Base-by-base conservation (phyloP, 2,329 filamentous ascomycete genomes). In the Xylariales sp. region DNA sequence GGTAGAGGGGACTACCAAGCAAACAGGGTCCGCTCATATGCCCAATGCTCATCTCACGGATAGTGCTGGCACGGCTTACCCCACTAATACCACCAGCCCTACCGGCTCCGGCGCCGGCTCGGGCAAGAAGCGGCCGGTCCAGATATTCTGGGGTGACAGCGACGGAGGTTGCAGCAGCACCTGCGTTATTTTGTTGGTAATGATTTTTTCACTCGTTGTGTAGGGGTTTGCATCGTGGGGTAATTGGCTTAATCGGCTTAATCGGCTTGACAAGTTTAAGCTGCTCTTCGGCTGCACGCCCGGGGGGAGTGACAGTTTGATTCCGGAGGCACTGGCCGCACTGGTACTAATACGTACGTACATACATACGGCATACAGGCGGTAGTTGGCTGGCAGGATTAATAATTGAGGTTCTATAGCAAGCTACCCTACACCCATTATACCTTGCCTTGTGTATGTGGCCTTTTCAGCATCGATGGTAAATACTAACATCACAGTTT, bases 131-230 rank as follows among this genome's bases (percentile, higher is more conserved):
- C 62, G 63, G 10, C 45, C 57, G 8, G 48, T 56, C 41, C 49
- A 43, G 32, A 12, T 66, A 8, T 45, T 43, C 43, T 69, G 67
- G 69, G 56, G 62, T n/a, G 56, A 62, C 18, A 50, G 48, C 23
- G 53, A 67, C 16, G 65, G 64, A 34, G 55, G 46, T 6, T 54
- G 54, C 30, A 64, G 56, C 52, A 49, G 32, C 28, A 69, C 54
- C 18, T 75, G 73, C 55, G 65, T 69, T 32, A 62, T 74, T 45
- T 69, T 74, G 72, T 46, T 74, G 39, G 64, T 72, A 16, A 66
- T 67, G 36, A 41, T 74, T 10, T 46, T 72, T 28, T 69, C 68
- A 23, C 53, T 72, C n/a, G n/a, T 64, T 34, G 50, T 66, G 23
- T 57, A 65, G 41, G 41, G 1, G 32, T 52, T 49, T 69, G 32